Percentiles rank a stretch among this genome's conserved stretches.
Conservation (phyloP, 352 stramenopile species). For the Salisapilia sapeloensis region DNA sequence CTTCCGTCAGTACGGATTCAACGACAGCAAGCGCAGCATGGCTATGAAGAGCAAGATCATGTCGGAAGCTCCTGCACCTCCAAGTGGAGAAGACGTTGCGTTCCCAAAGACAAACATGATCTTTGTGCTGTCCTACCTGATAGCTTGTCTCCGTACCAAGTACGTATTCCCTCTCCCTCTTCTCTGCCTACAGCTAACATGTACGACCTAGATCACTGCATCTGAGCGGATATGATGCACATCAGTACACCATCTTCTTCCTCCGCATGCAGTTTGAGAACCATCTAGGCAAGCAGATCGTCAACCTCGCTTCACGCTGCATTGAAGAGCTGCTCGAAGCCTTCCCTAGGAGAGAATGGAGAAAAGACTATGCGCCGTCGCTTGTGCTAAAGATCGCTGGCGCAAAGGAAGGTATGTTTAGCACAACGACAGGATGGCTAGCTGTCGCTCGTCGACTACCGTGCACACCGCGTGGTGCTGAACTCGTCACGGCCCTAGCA, state of each 20-base stretch:
- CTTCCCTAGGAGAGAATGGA: conserved; percentile 50
- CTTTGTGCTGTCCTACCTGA: conserved; percentile 54
- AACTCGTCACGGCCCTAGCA: conserved; percentile 53
- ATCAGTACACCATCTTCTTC: conserved; percentile 79
- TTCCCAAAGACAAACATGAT: conserved; percentile 75
- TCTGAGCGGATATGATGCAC: conserved; percentile 57
- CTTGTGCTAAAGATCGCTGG: conserved; percentile 68
- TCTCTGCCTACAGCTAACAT: conserved; percentile 1
- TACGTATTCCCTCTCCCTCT: conserved; percentile 5
- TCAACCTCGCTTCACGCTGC: conserved; percentile 57
- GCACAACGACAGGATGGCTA: conserved; percentile 56
- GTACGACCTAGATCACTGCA: conserved; percentile 13
- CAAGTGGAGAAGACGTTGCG: conserved; percentile 8
- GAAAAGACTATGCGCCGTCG: conserved; percentile 50
- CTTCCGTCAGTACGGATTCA: conserved; percentile 64
- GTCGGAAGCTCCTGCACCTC: conserved; percentile 7
- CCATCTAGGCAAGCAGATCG: conserved; percentile 51
- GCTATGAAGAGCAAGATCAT: conserved; percentile 62
- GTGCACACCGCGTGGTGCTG: conserved; percentile 47
- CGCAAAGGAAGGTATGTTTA: conserved; percentile 57
- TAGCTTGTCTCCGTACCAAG: conserved; percentile 53
- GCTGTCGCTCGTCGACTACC: conserved; percentile 51
- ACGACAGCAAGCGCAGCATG: conserved; percentile 74
- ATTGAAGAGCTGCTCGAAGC: conserved; percentile 67
- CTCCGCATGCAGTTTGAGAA: conserved; percentile 74